Evolutionary conservation across 805 yeast species (phyloP).

Genomic region (Candida mattraensis): DNA sequence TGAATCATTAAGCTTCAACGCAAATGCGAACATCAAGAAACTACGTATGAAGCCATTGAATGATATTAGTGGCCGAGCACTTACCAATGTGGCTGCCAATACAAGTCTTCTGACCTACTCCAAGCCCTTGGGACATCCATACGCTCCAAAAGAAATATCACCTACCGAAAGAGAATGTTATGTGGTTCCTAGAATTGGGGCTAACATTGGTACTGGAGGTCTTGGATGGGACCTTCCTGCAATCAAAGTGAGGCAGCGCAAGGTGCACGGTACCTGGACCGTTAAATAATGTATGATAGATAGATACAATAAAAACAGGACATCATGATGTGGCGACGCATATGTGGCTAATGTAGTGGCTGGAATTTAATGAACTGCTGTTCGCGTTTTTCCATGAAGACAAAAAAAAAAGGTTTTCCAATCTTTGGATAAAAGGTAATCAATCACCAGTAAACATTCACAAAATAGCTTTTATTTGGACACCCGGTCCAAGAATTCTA

Average conservation of each 20-base stretch:
- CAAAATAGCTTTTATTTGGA: no score
- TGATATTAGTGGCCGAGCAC: conserved; percentile 70
- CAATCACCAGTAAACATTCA: no score
- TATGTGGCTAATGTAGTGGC: conserved; percentile 6
- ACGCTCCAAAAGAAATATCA: conserved; percentile 70
- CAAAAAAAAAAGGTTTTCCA: no score
- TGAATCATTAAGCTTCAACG: conserved; percentile 59
- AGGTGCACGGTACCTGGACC: conserved; percentile 68
- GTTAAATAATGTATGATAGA: conserved; percentile 11
- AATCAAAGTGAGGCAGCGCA: conserved; percentile 70
- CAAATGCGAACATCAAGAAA: conserved; percentile 40
- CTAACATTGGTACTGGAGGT: conserved; percentile 77
- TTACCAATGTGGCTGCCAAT: conserved; percentile 72
- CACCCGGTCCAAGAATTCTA: no score
- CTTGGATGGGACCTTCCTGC: conserved; percentile 92
- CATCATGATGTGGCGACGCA: conserved; percentile 2
- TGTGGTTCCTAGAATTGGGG: conserved; percentile 89
- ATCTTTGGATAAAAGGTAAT: no score
- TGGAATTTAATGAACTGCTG: conserved; percentile 53
- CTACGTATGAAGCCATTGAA: conserved; percentile 75
- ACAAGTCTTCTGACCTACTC: conserved; percentile 80
- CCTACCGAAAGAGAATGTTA: conserved; percentile 78
- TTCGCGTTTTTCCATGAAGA: no score
- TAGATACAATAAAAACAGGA: no score
- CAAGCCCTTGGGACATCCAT: conserved; percentile 88